Base-by-base conservation (phyloP, 768 basidiomycete genomes). In the Suillus bovinus region DNA sequence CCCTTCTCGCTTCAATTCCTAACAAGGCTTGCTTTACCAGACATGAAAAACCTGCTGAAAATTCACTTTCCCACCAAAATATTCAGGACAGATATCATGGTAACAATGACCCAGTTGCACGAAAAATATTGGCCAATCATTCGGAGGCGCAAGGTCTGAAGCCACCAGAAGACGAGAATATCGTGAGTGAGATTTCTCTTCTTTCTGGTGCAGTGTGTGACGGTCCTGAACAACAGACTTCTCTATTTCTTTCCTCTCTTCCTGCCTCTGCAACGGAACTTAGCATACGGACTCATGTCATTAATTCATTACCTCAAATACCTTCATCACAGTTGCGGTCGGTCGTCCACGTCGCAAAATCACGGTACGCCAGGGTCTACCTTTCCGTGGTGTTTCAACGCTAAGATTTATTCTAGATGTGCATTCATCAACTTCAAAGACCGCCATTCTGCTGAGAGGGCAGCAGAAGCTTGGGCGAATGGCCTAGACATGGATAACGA, bases 81-180 rank as follows among this genome's bases (percentile, higher is more conserved):
- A 89, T 99, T 57, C 88, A 91, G 68, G 96, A 99, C 77, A 83
- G 97, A 58, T 99, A 94, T 75, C 89, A 99, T 74, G 97, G 97
- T 7, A 79, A 81, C 31, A 93, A 92, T 65, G 97, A 99, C 71
- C 94, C 96, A 14, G 96, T 99, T 5, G 97, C 97, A 11, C 86
- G 84, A 64, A 97, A 94, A 77, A 95, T 99, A 49, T 72, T 99
- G 74, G 74, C 83, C 2, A 81, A 77, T n/a, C 86, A 93, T 73
- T 95, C 96, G 0, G 89, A 90, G 49, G 80, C 71, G 27, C 87
- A 91, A 69, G 96, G 96, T 0, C 79, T 99, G 59, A 87, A 90
- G 60, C 89, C 94, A 17, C 97, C 97, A 62, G 94, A 94, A 64
- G 97, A 99, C 73, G 71, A 81, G 59, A 83, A 86, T 10, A 87